Evolutionary conservation across 2,329 filamentous ascomycete genomes (phyloP).

Genomic region (Tolypocladium tundrense): DNA sequence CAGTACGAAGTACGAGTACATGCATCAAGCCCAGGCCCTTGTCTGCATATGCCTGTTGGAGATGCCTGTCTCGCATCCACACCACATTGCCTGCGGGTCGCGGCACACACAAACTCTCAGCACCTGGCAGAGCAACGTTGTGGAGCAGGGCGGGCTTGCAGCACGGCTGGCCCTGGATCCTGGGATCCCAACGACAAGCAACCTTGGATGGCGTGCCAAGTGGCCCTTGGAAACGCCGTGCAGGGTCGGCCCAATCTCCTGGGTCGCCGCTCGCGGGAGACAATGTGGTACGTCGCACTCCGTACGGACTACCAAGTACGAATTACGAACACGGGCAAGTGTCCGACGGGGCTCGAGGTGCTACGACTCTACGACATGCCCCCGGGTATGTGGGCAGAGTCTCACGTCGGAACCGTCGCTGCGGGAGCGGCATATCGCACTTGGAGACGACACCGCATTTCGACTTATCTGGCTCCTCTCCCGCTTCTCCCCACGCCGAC

Average conservation of each 20-base stretch:
- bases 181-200: not conserved
- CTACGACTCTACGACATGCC: not conserved
- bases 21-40: not conserved
- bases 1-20: not conserved
- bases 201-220: constrained; percentile 1
- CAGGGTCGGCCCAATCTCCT: constrained; percentile 7
- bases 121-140: not conserved
- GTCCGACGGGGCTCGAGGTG: not conserved
- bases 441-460: not conserved
- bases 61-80: not conserved
- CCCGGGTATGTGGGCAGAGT: not conserved
- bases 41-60: not conserved
- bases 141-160: not conserved
- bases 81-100: not conserved
- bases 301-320: no score
- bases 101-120: not conserved
- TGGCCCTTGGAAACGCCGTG: constrained; percentile 1
- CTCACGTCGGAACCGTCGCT: not conserved
- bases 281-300: not conserved
- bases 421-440: not conserved
- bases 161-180: not conserved
- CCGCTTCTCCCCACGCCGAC: not conserved
- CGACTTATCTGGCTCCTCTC: not conserved
- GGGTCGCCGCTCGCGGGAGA: constrained; percentile 2
- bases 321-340: not conserved